Percentiles rank a stretch among this genome's conserved stretches.
Evolutionary conservation across 2,329 filamentous ascomycete species (phyloP).

Genomic region (Beauveria sp.): DNA sequence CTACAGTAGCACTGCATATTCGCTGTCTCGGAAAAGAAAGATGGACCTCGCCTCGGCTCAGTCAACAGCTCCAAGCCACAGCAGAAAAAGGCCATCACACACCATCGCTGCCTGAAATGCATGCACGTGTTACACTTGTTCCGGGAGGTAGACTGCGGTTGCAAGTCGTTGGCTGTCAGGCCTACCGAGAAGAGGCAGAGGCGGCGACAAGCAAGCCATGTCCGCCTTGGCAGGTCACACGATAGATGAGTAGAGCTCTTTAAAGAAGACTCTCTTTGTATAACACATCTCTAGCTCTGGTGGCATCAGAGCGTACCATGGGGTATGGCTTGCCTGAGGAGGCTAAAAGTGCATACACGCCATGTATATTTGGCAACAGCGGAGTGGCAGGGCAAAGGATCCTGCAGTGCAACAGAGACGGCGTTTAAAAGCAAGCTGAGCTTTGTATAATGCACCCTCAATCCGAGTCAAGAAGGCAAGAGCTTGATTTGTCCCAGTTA

Average conservation of each 20-base stretch:
- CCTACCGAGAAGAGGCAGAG: not conserved
- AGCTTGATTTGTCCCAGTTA: no score
- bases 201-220: not conserved
- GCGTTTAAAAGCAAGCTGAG: no score
- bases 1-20: no score
- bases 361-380: no score
- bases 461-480: no score
- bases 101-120: not conserved
- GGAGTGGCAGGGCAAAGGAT: no score
- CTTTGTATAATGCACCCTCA: no score
- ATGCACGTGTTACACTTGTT: not conserved
- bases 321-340: not conserved
- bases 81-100: not conserved
- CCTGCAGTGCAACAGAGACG: no score
- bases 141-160: no score
- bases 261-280: not conserved
- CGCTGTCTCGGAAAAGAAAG: no score
- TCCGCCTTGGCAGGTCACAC: not conserved
- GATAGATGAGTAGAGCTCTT: not conserved
- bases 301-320: not conserved
- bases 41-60: no score
- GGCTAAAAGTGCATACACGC: no score
- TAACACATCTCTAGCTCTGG: not conserved
- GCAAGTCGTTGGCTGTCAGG: not conserved
- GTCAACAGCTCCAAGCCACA: not conserved